Percentiles rank a stretch among this genome's conserved stretches.
phyloP scores from a whole-genome alignment of 306 rosid species.

The Geum urbanum region DNA sequence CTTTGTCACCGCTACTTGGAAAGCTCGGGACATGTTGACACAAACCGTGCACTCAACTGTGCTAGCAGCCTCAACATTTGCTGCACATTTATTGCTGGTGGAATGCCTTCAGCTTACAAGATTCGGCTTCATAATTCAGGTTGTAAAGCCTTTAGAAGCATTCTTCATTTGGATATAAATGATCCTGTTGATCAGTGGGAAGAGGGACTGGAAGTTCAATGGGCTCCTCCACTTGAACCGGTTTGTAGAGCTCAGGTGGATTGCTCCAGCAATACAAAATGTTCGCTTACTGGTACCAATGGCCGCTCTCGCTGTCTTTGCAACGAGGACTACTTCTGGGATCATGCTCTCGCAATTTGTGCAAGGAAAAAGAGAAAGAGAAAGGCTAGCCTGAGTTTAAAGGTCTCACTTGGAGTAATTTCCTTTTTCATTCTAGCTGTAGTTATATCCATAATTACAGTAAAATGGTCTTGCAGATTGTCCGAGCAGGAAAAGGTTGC shows the following conservation, averaged over 20 bases:
- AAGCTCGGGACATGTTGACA: constrained; percentile 56
- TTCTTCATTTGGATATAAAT: constrained; percentile 52
- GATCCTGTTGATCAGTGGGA: constrained; percentile 71
- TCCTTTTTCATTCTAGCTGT: constrained; percentile 44
- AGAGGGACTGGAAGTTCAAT: constrained; percentile 88
- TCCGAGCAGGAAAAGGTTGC: constrained; percentile 35
- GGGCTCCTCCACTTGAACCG: constrained; percentile 75
- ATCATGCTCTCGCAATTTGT: constrained; percentile 54
- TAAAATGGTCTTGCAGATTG: constrained; percentile 37
- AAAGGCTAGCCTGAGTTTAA: constrained; percentile 38
- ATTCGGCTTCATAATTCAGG: constrained; percentile 87
- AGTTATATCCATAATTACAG: constrained; percentile 30
- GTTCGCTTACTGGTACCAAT: constrained; percentile 33
- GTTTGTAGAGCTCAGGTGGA: constrained; percentile 57
- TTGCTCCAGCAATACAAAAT: constrained; percentile 54
- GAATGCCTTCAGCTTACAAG: constrained; percentile 84
- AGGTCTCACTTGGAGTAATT: constrained; percentile 40
- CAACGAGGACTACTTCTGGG: constrained; percentile 54
- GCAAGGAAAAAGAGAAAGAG: constrained; percentile 37
- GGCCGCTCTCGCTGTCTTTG: constrained; percentile 56
- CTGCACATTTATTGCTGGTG: constrained; percentile 84
- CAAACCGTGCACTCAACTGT: constrained; percentile 46
- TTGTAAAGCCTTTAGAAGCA: constrained; percentile 82
- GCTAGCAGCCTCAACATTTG: constrained; percentile 61
- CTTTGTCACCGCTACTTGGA: constrained; percentile 73